These are phyloP conservation scores for Vitis hybrid DNA, from an alignment of 177 flowering plant genomes.

Conservation along the genomic window DNA sequence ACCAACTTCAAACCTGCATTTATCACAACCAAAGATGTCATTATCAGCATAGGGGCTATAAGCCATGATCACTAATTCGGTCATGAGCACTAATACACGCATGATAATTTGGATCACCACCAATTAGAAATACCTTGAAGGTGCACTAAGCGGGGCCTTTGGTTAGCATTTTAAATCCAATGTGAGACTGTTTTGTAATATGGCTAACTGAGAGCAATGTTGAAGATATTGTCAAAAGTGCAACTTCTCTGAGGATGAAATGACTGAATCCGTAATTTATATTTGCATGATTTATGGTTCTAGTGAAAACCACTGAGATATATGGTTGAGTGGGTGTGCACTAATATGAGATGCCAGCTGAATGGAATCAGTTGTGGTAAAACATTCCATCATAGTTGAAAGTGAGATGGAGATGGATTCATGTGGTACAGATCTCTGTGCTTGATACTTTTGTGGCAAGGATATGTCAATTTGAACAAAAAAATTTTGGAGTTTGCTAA, in stretches of 20 bases:
- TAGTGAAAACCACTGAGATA: background rate
- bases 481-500: too few relatives aligned
- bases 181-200: too few relatives aligned
- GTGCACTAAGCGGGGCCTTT: background rate
- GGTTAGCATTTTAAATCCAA: background rate
- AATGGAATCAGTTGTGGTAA: background rate
- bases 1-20: background rate
- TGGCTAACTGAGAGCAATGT: background rate
- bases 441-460: too few relatives aligned
- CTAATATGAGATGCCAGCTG: background rate
- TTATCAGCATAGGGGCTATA: background rate
- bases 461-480: too few relatives aligned
- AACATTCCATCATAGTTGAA: background rate
- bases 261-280: background rate
- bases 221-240: background rate
- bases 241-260: background rate
- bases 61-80: background rate
- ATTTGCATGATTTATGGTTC: background rate
- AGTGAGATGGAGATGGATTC: background rate
- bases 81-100: background rate
- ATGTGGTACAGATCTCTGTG: too few relatives aligned
- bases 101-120: background rate
- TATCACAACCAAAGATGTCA: background rate
- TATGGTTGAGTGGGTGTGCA: slow-evolving; percentile 16
- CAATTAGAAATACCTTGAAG: background rate